Evolutionary conservation across 495 filamentous ascomycete species (phyloP), one percentile per base, ranked within the genome.

Genomic region (Xylaria bambusicola): DNA sequence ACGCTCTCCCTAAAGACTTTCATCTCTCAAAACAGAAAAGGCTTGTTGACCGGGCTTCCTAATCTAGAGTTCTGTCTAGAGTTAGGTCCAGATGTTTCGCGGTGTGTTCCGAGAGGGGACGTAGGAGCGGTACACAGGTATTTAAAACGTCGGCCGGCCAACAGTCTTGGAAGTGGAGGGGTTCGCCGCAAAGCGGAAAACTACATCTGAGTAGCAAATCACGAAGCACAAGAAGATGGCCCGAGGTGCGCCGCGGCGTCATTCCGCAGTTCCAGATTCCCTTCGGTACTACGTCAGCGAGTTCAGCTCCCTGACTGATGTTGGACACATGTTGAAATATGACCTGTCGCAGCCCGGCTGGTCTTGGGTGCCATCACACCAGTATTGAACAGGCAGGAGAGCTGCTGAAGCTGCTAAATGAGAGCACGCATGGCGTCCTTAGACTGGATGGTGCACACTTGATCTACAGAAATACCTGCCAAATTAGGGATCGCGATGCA

Each of bases 321-420:
- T 9, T 23, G n/a, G 7, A 4, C 36, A 6, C 18, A 13, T 6
- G 6, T 23, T 27, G 12, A 5, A 5, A 45, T 31, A 21, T 33
- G 24, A 35, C 24, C 17, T 24, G 21, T 55, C 26, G 52, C 40
- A 27, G 52, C 26, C 40, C 35, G 40, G 52, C 52, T 31, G 17
- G 3, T 21, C 10, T 46, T 9, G 40, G 10, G 24, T 6, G 9
- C 10, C n/a, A 31, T 18, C 9, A 45, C 26, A 44, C 38, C 52
- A 44, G 24, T 23, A 10, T 42, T 54, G 38, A 55, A n/a, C 17
- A 46, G 40, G 52, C 38, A 55, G 52, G 52, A 55, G 52, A 33
- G 27, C 38, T 46, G 24, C 40, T 21, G 18, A 35, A 12, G 8
- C 40, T 46, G 21, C 52, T 13, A 44, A 33, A 55, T 55, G 17